Conservation (phyloP, 164 flowering plant genomes). For the Chimonanthus praecox region DNA sequence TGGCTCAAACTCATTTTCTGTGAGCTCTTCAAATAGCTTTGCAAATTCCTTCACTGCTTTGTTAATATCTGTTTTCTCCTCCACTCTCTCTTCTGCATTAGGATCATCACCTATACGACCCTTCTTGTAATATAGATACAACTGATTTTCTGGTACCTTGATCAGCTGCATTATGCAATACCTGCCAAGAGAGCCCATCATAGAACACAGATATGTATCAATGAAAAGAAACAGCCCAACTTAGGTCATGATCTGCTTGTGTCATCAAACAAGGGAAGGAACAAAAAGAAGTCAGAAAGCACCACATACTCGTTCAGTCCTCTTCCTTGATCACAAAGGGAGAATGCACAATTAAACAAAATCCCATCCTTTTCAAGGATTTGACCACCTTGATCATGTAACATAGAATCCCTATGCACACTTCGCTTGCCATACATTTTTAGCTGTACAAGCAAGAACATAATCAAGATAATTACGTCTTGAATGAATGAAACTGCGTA, state of each 20-base stretch:
- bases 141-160: constrained; percentile 40
- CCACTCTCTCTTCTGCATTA: constrained; percentile 58
- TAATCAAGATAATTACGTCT: neutral
- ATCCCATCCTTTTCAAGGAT: constrained; percentile 80
- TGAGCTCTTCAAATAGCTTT: constrained; percentile 57
- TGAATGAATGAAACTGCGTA: neutral
- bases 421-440: constrained; percentile 72
- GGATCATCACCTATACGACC: constrained; percentile 60
- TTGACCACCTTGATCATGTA: constrained; percentile 61
- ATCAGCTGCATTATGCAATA: constrained; percentile 65
- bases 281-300: neutral
- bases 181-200: constrained; percentile 22
- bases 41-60: constrained; percentile 53
- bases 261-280: neutral
- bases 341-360: constrained; percentile 70
- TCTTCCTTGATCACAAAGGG: constrained; percentile 46
- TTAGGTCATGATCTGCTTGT: neutral
- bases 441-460: constrained; percentile 33
- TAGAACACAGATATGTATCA: neutral
- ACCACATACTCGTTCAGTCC: constrained; percentile 48
- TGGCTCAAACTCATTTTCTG: constrained; percentile 76
- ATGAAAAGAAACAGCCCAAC: neutral
- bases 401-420: constrained; percentile 58
- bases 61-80: constrained; percentile 46
- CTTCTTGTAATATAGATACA: constrained; percentile 65